These are phyloP conservation scores for Colletotrichum sp. DNA, from an alignment of 2,329 filamentous ascomycete genomes.

Conservation along the genomic window DNA sequence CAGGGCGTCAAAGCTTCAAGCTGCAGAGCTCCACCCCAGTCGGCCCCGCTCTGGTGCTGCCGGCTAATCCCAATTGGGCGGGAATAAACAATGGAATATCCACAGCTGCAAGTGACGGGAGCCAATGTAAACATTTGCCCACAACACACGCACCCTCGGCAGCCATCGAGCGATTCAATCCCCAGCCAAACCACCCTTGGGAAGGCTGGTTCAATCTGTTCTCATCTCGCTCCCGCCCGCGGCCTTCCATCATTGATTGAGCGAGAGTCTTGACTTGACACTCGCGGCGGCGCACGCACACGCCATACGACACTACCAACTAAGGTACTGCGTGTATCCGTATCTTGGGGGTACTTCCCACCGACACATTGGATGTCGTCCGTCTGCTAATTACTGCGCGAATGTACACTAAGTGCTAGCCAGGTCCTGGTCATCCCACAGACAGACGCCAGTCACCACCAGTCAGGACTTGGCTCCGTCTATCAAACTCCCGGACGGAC, in stretches of 20 bases:
- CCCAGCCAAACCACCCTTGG: background rate
- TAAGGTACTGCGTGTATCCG: background rate
- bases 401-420: background rate
- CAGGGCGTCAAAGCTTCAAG: constrained; percentile 1
- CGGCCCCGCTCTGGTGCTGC: background rate
- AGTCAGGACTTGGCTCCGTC: background rate
- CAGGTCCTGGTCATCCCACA: background rate
- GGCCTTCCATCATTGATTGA: constrained; percentile 21
- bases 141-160: background rate
- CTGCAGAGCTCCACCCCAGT: background rate
- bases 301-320: too few species aligned
- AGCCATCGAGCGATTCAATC: background rate
- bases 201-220: constrained; percentile 17
- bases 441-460: background rate
- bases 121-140: constrained; percentile 19
- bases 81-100: constrained; percentile 20
- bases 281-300: too few species aligned
- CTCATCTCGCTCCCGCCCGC: constrained; percentile 37
- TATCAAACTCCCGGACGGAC: background rate
- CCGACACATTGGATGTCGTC: background rate
- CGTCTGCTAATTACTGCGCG: background rate
- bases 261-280: too few species aligned
- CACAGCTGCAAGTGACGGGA: constrained; percentile 3
- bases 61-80: constrained; percentile 9
- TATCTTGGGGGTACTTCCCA: too few species aligned